Base-by-base conservation (phyloP, 2,329 filamentous ascomycete genomes). In the Fusarium praegraminearum region DNA sequence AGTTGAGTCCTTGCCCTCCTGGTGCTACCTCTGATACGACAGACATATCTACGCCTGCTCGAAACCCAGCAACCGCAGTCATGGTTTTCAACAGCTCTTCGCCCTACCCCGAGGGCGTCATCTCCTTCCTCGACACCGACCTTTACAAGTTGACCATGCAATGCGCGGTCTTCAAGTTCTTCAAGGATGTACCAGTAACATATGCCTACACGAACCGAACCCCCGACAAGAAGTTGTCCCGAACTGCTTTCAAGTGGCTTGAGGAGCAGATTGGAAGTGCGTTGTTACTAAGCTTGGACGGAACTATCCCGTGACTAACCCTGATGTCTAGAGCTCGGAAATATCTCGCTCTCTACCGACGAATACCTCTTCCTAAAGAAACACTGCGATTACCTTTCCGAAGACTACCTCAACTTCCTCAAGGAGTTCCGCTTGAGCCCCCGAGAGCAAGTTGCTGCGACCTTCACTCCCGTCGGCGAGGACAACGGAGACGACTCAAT, bases 111-210 rank as follows among this genome's bases (percentile, higher is more conserved):
- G 91, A 93, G 81, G 93, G 92, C 53, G 89, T 95, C 77, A 92
- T 90, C 76, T 95, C 92, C 76, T 91, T 96, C 77, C 85, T 96
- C 57, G 93, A 96, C 77, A 95, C 92, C 18, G 89, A 91, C 73
- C 77, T 99, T 65, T 99, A 98, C 87, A 99, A 99, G 82, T 82
- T 99, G 80, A 99, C 96, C 22, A 99, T 99, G 96, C 96, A 99
- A 90, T 97, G 93, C 78, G 94, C 94, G 66, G 91, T 98, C 70
- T 87, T 97, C 73, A 97, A 97, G 80, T 97, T 94, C 83, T 98
- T 97, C 80, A 91, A 91, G 35, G 86, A 94, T 61, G 83, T 89
- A 74, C 87, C 90, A 45, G 96, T 98, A 62, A 94, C 93, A 4
- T 99, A 98, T 78, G 89, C 92, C 63, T 98, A 97, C 82, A 98